These are phyloP conservation scores for Yamadazyma aaseri DNA, from an alignment of 1,139 yeast genomes.

Conservation along the genomic window DNA sequence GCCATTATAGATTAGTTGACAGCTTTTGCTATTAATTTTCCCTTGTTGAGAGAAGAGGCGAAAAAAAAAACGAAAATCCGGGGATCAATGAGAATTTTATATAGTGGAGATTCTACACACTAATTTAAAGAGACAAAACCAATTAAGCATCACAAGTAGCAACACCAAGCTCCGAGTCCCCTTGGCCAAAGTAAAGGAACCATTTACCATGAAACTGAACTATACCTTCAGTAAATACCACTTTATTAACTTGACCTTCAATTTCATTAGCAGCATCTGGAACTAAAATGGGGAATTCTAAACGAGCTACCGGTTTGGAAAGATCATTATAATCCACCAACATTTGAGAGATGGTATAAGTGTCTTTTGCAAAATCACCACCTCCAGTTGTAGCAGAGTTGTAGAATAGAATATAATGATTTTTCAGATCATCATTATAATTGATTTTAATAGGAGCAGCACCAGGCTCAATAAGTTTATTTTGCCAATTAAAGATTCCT, in stretches of 20 bases:
- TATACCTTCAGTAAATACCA: constrained; percentile 46
- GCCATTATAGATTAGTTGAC: constrained; percentile 10
- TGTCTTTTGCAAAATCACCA: constrained; percentile 25
- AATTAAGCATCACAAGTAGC: constrained; percentile 31
- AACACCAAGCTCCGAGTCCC: constrained; percentile 45
- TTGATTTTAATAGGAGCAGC: constrained; percentile 43
- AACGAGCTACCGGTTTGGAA: constrained; percentile 38
- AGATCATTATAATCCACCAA: constrained; percentile 42
- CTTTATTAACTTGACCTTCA: constrained; percentile 43
- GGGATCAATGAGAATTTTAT: background rate
- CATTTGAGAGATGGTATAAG: constrained; percentile 43
- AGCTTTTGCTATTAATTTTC: background rate
- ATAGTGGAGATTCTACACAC: background rate
- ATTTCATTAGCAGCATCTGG: constrained; percentile 40
- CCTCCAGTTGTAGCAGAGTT: constrained; percentile 44
- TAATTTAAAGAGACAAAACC: background rate
- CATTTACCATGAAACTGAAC: constrained; percentile 45
- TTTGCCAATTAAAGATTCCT: constrained; percentile 33
- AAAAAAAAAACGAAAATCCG: constrained; percentile 3
- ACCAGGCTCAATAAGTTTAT: constrained; percentile 43
- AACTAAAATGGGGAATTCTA: constrained; percentile 36
- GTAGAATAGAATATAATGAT: constrained; percentile 41
- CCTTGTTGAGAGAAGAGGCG: background rate
- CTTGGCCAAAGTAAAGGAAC: constrained; percentile 46
- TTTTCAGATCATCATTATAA: constrained; percentile 25